Conservation (phyloP, 345 rosid species). For the Corymbia maculata region DNA sequence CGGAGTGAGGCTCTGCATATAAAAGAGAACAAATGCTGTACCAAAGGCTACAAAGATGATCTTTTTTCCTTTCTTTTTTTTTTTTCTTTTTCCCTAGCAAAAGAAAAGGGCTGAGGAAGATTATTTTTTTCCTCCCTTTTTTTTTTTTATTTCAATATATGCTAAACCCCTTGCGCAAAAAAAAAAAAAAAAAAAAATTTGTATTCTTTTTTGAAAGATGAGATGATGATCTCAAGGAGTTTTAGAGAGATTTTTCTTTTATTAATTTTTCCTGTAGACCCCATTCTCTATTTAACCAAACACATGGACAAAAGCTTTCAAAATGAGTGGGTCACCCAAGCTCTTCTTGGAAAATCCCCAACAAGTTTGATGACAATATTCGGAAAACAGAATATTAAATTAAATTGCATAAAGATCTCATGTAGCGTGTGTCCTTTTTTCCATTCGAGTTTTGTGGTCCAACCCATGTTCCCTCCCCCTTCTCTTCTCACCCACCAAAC, state of each 20-base stretch:
- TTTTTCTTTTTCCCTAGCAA: neutral
- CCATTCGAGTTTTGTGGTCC: slow-evolving; percentile 44
- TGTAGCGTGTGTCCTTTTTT: neutral
- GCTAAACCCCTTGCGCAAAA: neutral
- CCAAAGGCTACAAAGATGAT: slow-evolving; percentile 3
- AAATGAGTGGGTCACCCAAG: slow-evolving; percentile 25
- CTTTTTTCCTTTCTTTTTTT: neutral
- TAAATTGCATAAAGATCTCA: neutral
- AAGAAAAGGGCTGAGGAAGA: neutral
- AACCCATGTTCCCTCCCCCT: slow-evolving; percentile 28
- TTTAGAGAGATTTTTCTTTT: neutral
- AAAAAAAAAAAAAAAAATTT: neutral
- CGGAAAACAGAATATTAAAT: neutral
- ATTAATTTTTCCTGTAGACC: slow-evolving; percentile 14
- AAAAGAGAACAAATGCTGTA: slow-evolving; percentile 31
- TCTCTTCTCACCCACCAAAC: slow-evolving; percentile 30
- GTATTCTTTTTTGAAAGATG: neutral
- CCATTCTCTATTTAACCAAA: slow-evolving; percentile 42
- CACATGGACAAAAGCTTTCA: slow-evolving; percentile 28
- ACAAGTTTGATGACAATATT: slow-evolving; percentile 45
- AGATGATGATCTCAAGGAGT: neutral
- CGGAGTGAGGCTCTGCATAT: slow-evolving; percentile 20
- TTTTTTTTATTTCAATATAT: neutral
- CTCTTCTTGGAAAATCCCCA: slow-evolving; percentile 52
- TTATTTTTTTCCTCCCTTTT: neutral